Evolutionary conservation across 495 filamentous ascomycete species (phyloP), one percentile per base, ranked within the genome.

Genomic region (Aspergillus nidulans): DNA sequence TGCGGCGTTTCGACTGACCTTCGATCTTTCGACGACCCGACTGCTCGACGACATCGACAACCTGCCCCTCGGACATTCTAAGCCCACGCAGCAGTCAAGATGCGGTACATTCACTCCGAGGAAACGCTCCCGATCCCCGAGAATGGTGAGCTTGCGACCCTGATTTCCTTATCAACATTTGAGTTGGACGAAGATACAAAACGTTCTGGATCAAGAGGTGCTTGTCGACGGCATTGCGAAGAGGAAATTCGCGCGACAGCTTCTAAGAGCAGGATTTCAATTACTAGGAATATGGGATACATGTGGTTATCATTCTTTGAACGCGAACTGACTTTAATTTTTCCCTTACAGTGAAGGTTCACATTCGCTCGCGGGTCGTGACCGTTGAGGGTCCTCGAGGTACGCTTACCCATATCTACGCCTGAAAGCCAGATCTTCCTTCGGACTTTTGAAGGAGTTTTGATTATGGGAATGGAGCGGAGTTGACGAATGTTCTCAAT

Each of bases 91-190:
- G 69, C 72, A 76, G 74, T 71, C 82, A 94, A 87, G 76, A 96
- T 96, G 91, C 88, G 87, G 81, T 95, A 95, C 86, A 96, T 97
- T 81, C 90, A 97, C 82, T 92, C 89, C 69, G 80, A 88, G 79
- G 92, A 98, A 85, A 83, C 84, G 78, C 84, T 98, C 77, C 81
- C 82, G 65, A 88, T 98, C 75, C 94, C 95, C 60, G 90, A 96
- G 72, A 90, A 90, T 79, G 94, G 95, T 97, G 86, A 85, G 91
- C 63, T 58, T 67, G 51, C 62, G 58, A 64, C 54, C 58, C 54
- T 49, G 55, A 47, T 57, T 55, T 58, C 25, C 42, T 49, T 43
- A 40, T 49, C 48, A 23, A 16, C 48, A 45, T 24, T 44, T 20
- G 56, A 47, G 12, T 44, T n/a, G 58, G 40, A 21, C 6, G 51